These are phyloP conservation scores for Porphyra umbilicalis DNA, from an alignment of 31 red algal genomes.

Conservation along the genomic window DNA sequence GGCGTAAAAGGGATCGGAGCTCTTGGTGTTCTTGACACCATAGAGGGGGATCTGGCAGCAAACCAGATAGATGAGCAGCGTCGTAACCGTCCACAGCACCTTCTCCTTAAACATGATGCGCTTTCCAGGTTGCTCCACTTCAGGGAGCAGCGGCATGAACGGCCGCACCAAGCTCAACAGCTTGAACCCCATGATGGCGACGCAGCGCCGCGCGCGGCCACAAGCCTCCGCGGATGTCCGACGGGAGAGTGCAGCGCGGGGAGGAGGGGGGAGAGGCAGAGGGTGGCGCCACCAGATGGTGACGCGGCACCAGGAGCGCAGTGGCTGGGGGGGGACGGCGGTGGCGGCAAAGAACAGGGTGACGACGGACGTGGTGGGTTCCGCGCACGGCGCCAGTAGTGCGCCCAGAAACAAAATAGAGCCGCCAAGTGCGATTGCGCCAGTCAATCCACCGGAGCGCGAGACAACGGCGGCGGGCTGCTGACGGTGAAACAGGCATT, in stretches of 20 bases:
- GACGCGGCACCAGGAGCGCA: background rate
- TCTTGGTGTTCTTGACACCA: constrained; percentile 83
- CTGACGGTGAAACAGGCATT: too few relatives aligned
- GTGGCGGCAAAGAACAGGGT: too few relatives aligned
- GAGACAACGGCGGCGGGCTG: too few relatives aligned
- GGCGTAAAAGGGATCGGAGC: constrained; percentile 96
- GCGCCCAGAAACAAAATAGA: too few relatives aligned
- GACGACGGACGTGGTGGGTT: too few relatives aligned
- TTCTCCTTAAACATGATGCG: constrained; percentile 87
- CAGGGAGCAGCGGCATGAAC: constrained; percentile 83
- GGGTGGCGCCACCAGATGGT: background rate
- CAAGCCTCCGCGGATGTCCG: constrained; percentile 14
- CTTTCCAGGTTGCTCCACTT: constrained; percentile 81
- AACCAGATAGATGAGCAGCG: constrained; percentile 94
- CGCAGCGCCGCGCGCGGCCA: background rate
- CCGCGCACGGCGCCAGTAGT: too few relatives aligned
- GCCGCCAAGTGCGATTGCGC: too few relatives aligned
- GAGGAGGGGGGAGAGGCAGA: background rate
- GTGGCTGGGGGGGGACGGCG: too few relatives aligned
- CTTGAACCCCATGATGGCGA: constrained; percentile 22
- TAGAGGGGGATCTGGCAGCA: constrained; percentile 98
- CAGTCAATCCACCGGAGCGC: too few relatives aligned
- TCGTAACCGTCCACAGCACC: constrained; percentile 90
- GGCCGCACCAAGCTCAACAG: constrained; percentile 70
- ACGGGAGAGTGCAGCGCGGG: background rate